Base-by-base conservation (phyloP, 192 early-diverging fungal genomes). In the Rhizophagus sp. region DNA sequence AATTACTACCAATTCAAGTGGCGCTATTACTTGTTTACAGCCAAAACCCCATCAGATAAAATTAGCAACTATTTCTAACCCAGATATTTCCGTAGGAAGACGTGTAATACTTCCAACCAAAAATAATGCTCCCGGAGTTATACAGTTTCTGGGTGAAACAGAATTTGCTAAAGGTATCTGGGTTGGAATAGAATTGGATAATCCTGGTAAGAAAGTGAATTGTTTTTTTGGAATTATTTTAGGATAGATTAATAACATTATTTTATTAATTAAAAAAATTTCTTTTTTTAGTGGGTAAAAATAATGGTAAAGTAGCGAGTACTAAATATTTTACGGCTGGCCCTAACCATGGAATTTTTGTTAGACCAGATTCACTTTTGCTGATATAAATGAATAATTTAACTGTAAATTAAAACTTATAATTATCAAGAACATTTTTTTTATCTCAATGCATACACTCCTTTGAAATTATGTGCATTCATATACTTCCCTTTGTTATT, bases 131-230 rank as follows among this genome's bases (percentile, higher is more conserved):
- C 50, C 66, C 5, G 78, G 78, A 8, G 57, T 27, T 62, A 79
- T 79, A 69, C 78, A 79, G 36, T 79, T 79, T 61, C 41, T 79
- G 68, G 78, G 78, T 25, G 78, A 79, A 71, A 79, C 78, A 36
- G 78, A 79, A 34, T 79, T 79, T 62, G 78, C 78, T 13, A 79
- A 71, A 30, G 78, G 78, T 50, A 66, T 68, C 12, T 79, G 78
- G 78, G 78, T 79, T 17, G 78, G 78, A 27, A 61, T 79, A 27
- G 78, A 36, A 71, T 62, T 79, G 27, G 78, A 79, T 39, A 71
- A 79, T 71, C 50, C 78, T 39, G 78, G 78, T 79, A 71, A 71
- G 78, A 61, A 57, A 5, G 11, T 15, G 11, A 52, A 5, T 8
- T 4, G 11, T 50, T 8, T 24, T 44, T 44, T 33, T 11, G 8